Conservation (phyloP, 169 alveolate species). For the Neospora caninum region DNA sequence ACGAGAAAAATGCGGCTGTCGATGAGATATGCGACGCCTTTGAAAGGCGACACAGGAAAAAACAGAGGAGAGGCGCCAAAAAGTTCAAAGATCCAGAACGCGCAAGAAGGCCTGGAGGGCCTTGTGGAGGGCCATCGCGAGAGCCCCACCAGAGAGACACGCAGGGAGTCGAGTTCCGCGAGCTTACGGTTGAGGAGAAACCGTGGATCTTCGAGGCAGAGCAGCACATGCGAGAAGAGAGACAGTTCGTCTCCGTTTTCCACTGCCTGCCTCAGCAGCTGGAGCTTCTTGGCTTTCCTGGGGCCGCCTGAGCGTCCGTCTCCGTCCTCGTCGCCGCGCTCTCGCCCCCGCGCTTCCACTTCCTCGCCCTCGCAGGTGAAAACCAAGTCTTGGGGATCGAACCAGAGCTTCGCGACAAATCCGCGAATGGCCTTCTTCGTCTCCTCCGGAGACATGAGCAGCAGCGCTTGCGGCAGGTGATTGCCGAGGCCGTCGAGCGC, state of each 20-base stretch:
- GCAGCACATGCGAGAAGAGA: slow-evolving; percentile 2
- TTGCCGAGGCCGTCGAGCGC: background rate
- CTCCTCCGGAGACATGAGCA: background rate
- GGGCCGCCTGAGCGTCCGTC: background rate
- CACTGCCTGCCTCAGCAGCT: background rate
- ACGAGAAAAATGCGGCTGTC: too few species aligned
- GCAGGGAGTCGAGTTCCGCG: background rate
- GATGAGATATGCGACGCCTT: too few species aligned
- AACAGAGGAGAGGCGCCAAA: too few species aligned
- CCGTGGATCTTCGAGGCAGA: background rate
- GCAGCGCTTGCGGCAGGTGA: background rate
- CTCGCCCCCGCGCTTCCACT: background rate
- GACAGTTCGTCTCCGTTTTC: background rate
- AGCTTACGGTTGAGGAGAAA: background rate
- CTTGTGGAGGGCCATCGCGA: too few species aligned
- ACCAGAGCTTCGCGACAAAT: background rate
- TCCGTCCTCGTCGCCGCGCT: background rate
- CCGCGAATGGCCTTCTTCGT: background rate
- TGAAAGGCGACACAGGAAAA: too few species aligned
- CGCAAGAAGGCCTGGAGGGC: too few species aligned
- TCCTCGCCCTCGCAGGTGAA: background rate
- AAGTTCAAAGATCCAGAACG: too few species aligned
- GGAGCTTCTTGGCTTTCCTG: background rate
- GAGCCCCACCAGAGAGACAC: background rate
- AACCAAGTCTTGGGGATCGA: background rate